Base-by-base conservation (phyloP, 1,139 yeast genomes). In the Pichia terricola region DNA sequence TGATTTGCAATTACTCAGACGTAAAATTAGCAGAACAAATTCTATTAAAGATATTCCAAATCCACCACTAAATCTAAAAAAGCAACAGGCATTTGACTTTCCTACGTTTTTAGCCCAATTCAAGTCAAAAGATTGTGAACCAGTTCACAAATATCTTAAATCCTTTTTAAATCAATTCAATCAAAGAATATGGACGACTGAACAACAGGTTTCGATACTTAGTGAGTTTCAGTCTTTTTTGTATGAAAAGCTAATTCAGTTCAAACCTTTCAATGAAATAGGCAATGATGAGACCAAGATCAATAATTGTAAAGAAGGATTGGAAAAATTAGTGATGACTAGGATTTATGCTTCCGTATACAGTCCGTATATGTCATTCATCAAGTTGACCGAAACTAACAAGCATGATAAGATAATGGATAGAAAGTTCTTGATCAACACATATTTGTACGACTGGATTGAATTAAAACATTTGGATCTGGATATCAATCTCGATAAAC, bases 261-360 rank as follows among this genome's bases (percentile, higher is more conserved):
- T 71, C 54, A 85, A 83, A 50, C 97, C 96, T 0, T 91, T 89
- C 61, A 72, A 76, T 32, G 68, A 77, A 2, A 73, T 88, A 71
- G 48, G 44, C 27, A 77, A 66, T 42, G 71, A 75, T 26, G 75
- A 69, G 4, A 72, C 72, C 33, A 77, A 75, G 45, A 66, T 83
- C 47, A 79, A 74, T 39, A 89, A 89, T 57, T 82, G 95, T 2
- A 67, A 82, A 50, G 96, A 88, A 57, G 98, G 98, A 0, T 72
- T 91, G 59, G 99, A 94, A 62, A 94, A 94, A 60, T 70, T 94
- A 37, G 70, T 94, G 8, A 87, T 89, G 95, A 89, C 91, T 49
- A 70, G 96, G 53, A 64, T 94, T 4, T 89, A 88, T 59, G 70
- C 71, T 2, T 77, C 75, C 45, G 83, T 94, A 35, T 94, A 85